Percentiles rank a stretch among this genome's conserved stretches.
phyloP scores from a whole-genome alignment of 2,329 filamentous ascomycete genomes.

The Macrophomina tecta region DNA sequence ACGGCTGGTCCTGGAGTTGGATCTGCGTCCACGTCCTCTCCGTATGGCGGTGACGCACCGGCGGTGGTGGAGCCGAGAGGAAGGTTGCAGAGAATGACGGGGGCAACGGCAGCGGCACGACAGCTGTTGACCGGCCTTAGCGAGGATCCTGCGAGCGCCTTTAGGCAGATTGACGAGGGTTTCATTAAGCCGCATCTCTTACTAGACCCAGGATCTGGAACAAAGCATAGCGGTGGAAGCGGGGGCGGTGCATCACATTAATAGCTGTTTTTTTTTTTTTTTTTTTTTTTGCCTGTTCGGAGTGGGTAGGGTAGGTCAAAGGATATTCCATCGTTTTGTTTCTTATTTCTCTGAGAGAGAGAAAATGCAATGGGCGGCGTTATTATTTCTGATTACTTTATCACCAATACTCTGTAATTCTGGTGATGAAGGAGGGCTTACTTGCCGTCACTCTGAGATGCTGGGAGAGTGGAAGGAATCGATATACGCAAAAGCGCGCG shows the following conservation, averaged over 20 bases:
- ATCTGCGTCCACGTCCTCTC: constrained; percentile 44
- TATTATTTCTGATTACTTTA: neutral
- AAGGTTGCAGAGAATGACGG: constrained; percentile 54
- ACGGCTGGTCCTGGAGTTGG: constrained; percentile 31
- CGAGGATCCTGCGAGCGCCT: constrained; percentile 88
- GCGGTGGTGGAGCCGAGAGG: constrained; percentile 36
- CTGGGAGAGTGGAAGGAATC: no score
- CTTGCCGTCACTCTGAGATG: neutral
- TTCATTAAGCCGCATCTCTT: constrained; percentile 93
- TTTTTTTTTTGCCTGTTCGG: neutral
- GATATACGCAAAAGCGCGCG: no score
- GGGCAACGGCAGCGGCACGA: constrained; percentile 76
- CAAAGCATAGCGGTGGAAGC: neutral
- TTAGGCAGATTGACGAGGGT: constrained; percentile 91
- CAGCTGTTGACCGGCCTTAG: constrained; percentile 78
- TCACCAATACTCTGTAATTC: neutral
- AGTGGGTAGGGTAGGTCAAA: neutral
- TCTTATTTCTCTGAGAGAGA: neutral
- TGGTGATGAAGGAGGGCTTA: neutral
- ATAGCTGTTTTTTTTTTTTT: neutral
- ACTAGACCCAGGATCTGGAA: constrained; percentile 64
- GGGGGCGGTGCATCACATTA: constrained; percentile 1
- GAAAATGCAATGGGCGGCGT: constrained; percentile 24
- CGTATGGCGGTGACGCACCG: constrained; percentile 35
- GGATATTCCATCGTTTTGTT: neutral